Base-by-base conservation (phyloP, 2,329 filamentous ascomycete species). In the Tolypocladium amazonense region DNA sequence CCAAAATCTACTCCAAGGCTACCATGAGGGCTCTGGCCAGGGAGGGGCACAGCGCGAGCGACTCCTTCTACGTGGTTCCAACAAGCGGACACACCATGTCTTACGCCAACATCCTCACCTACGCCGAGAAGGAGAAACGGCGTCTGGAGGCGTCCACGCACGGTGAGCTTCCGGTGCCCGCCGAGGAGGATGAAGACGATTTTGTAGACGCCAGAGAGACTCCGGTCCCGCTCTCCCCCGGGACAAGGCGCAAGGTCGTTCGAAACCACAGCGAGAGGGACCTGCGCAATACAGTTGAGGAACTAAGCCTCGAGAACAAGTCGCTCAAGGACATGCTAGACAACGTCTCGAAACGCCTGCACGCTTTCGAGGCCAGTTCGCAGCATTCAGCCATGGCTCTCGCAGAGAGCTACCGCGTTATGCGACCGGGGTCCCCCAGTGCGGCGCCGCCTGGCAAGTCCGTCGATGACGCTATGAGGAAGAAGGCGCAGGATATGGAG, bases 21-120 rank as follows among this genome's bases (percentile, higher is more conserved):
- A 90, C 93, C 4, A 81, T 97, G 58, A 84, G 88, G 57, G 90
- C 92, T 0, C 81, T 96, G 50, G 81, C 85, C 25, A 86, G 89
- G 59, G 87, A 88, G 37, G 85, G 84, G 0, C 81, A 86, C 35
- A 80, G 81, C 20, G 77, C 83, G 20, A 83, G 81, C 61, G 89
- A 89, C 67, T 94, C 89, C 11, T 99, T 99, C 76, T 97, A 97
- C 71, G 89, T 97, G 1, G 94, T 99, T 1, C 94, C 93, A 4
- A 89, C 90, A 0, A 91, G 89, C 23, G 93, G 94, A 6, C 92
- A 93, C 64, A 97, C 92, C 3, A 88, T 92, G 62, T 94, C 92
- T 0, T 99, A 97, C 69, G 92, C 94, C 53, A 92, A 89, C 63
- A 97, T 99, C 58, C 78, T 96, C 25, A 88, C 79, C 50, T 87